These are phyloP conservation scores for Aspergillus vadensis DNA, from an alignment of 2,329 filamentous ascomycete genomes.

Conservation along the genomic window DNA sequence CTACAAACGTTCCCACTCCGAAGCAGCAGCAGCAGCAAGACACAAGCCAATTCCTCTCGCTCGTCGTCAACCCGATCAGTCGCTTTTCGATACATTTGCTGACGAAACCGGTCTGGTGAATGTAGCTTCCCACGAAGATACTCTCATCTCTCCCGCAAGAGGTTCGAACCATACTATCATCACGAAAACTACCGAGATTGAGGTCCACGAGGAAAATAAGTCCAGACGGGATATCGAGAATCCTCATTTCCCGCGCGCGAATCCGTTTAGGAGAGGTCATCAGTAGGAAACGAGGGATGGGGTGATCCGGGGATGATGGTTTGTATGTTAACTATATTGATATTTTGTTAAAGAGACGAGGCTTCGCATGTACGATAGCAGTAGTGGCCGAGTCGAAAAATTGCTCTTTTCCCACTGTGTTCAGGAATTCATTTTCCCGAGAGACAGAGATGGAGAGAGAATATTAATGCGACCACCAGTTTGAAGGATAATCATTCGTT, in stretches of 20 bases:
- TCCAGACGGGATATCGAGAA: not conserved
- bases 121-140: conserved; percentile 8
- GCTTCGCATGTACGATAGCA: no score
- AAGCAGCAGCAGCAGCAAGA: not conserved
- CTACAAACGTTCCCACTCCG: not conserved
- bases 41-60: not conserved
- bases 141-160: not conserved
- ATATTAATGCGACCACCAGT: no score
- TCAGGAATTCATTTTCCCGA: no score
- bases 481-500: no score
- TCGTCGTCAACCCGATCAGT: conserved; percentile 6
- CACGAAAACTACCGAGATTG: conserved; percentile 11
- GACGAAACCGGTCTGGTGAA: not conserved
- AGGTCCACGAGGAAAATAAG: not conserved
- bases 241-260: conserved; percentile 4
- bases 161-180: not conserved
- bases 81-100: conserved; percentile 11
- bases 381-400: no score
- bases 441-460: no score
- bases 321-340: no score
- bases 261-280: not conserved
- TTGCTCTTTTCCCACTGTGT: no score
- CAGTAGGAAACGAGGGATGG: not conserved
- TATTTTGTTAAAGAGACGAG: no score
- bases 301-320: no score